phyloP scores from a whole-genome alignment of 2,329 filamentous ascomycete genomes.

The Lizonia empirigonia region DNA sequence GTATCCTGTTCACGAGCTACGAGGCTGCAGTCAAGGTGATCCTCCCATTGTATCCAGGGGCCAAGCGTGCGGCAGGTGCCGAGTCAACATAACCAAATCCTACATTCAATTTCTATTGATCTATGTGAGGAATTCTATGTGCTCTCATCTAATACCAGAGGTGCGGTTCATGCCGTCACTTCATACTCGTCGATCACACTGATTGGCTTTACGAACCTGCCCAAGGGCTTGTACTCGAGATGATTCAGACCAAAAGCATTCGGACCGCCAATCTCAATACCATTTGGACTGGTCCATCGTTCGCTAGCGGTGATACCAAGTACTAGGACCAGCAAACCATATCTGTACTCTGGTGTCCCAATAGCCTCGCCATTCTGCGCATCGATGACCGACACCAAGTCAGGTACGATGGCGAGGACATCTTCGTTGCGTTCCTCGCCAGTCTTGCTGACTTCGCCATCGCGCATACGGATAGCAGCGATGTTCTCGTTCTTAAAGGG shows the following conservation, averaged over 20 bases:
- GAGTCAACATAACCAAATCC: conserved; percentile 28
- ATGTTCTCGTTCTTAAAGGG: conserved; percentile 79
- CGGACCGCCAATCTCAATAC: conserved; percentile 58
- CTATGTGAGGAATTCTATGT: neutral
- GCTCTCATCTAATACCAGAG: neutral
- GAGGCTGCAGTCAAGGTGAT: conserved; percentile 61
- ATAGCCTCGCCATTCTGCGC: conserved; percentile 56
- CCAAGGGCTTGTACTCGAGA: conserved; percentile 58
- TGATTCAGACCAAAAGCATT: conserved; percentile 56
- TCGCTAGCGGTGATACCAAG: conserved; percentile 61
- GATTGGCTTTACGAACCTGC: conserved; percentile 58
- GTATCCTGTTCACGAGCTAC: conserved; percentile 68
- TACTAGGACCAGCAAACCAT: conserved; percentile 59
- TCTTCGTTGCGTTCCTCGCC: conserved; percentile 46
- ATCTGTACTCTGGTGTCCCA: conserved; percentile 61
- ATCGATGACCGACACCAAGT: conserved; percentile 58
- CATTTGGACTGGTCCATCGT: conserved; percentile 58
- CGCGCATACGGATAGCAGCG: conserved; percentile 54
- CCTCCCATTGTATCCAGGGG: conserved; percentile 46
- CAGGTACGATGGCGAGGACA: conserved; percentile 56
- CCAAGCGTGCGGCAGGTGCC: conserved; percentile 19
- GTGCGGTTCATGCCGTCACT: conserved; percentile 12
- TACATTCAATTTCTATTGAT: neutral
- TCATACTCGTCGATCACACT: conserved; percentile 61
- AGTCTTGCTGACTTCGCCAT: conserved; percentile 28